Conservation (phyloP, 257 asterid genomes). For the Solanum sitiens region DNA sequence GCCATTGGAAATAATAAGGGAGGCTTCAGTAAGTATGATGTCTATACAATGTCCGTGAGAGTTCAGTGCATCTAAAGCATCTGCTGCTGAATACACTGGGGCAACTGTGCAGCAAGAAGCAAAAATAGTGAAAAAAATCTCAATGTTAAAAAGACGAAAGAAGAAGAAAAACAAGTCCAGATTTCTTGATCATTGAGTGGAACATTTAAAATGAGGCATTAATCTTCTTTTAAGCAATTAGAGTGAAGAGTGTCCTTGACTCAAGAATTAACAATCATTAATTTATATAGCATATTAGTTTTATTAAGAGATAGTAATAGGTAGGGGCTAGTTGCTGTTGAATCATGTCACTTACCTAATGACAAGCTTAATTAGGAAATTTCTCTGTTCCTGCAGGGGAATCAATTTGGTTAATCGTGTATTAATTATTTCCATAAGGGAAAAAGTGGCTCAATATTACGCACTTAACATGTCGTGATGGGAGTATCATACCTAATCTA, state of each 20-base stretch:
- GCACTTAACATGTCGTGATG: not conserved
- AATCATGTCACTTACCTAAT: not conserved
- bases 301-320: not conserved
- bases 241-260: not conserved
- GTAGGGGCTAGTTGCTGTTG: not conserved
- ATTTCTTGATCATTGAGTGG: not conserved
- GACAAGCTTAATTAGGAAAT: not conserved
- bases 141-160: not conserved
- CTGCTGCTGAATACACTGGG: conserved; percentile 35
- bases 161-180: not conserved
- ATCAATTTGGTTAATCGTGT: not conserved
- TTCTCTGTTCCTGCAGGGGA: not conserved
- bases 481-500: not conserved
- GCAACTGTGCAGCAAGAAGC: conserved; percentile 30
- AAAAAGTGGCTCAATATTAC: not conserved
- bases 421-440: not conserved
- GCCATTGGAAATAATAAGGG: conserved; percentile 43
- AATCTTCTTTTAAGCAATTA: not conserved
- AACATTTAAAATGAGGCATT: not conserved
- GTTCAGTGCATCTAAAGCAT: conserved; percentile 27
- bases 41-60: conserved; percentile 38
- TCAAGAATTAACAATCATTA: not conserved
- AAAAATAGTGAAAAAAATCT: not conserved
- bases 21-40: conserved; percentile 49
- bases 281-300: not conserved